Evolutionary conservation across 108 stramenopile genomes (phyloP).

Genomic region (Epithemia pelagica): DNA sequence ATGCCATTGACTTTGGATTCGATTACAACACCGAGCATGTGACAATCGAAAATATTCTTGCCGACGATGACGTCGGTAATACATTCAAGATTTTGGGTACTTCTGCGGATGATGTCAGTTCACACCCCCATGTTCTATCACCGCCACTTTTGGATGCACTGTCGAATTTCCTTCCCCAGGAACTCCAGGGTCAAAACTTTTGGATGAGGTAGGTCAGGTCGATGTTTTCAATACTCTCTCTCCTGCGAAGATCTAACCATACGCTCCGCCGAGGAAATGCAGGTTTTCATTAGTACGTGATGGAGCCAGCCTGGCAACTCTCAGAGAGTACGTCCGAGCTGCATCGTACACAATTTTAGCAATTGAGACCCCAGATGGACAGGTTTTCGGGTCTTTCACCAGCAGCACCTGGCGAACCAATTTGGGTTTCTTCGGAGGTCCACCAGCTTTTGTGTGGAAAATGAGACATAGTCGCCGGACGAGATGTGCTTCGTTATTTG

Average conservation of each 20-base stretch:
- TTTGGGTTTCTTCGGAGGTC: constrained; percentile 58
- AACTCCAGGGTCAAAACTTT: constrained; percentile 39
- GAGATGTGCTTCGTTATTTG: constrained; percentile 45
- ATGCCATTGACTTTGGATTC: constrained; percentile 63
- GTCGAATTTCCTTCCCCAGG: constrained; percentile 27
- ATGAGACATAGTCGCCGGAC: constrained; percentile 57
- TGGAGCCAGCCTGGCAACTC: constrained; percentile 55
- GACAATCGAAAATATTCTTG: constrained; percentile 1
- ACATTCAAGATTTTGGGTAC: constrained; percentile 55
- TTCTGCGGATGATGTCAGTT: constrained; percentile 26
- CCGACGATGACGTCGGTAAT: constrained; percentile 5
- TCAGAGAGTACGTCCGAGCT: constrained; percentile 51
- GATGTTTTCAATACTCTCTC: too few relatives aligned
- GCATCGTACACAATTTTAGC: constrained; percentile 58
- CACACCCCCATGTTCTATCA: constrained; percentile 42
- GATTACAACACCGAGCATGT: constrained; percentile 14
- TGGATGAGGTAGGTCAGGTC: constrained; percentile 36
- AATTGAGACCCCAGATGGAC: constrained; percentile 68
- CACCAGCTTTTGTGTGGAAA: constrained; percentile 54
- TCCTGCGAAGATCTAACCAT: too few relatives aligned
- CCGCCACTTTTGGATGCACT: constrained; percentile 49
- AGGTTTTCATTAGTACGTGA: constrained; percentile 74
- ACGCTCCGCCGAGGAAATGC: too few relatives aligned
- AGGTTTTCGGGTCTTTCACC: constrained; percentile 76
- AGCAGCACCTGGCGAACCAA: constrained; percentile 50